Conservation (phyloP, 2,329 filamentous ascomycete genomes). For the Lithohypha guttulata region DNA sequence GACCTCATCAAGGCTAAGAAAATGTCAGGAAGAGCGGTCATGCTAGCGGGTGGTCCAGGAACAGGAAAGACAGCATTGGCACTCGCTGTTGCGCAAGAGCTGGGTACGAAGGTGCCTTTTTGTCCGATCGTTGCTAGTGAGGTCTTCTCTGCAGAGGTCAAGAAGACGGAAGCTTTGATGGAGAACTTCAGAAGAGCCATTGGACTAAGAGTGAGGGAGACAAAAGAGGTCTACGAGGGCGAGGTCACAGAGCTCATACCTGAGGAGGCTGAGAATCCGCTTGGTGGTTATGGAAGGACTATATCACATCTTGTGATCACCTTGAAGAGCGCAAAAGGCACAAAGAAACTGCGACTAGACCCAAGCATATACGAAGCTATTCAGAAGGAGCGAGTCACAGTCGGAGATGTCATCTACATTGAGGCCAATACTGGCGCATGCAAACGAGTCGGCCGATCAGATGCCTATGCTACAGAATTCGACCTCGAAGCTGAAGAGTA, state of each 20-base stretch:
- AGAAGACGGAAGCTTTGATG: conserved; percentile 99
- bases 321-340: conserved; percentile 87
- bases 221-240: conserved; percentile 98
- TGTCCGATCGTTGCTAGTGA: conserved; percentile 97
- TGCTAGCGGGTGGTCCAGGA: conserved; percentile 87
- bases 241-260: conserved; percentile 96
- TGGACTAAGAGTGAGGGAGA: conserved; percentile 93
- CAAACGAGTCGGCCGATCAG: conserved; percentile 89
- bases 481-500: conserved; percentile 98
- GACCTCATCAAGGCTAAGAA: conserved; percentile 93
- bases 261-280: conserved; percentile 93
- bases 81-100: conserved; percentile 87
- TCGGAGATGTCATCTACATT: conserved; percentile 97
- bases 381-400: conserved; percentile 90
- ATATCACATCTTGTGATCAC: conserved; percentile 93
- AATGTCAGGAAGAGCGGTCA: conserved; percentile 88
- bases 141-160: conserved; percentile 94
- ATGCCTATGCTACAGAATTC: conserved; percentile 96
- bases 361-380: conserved; percentile 99
- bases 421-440: conserved; percentile 97
- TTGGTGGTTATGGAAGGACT: conserved; percentile 93
- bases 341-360: conserved; percentile 93
- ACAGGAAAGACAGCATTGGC: conserved; percentile 96
- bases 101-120: conserved; percentile 96
- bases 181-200: conserved; percentile 98